Percentiles rank a stretch among this genome's conserved stretches.
phyloP scores from a whole-genome alignment of 108 stramenopile genomes.

The Seminavis robusta region DNA sequence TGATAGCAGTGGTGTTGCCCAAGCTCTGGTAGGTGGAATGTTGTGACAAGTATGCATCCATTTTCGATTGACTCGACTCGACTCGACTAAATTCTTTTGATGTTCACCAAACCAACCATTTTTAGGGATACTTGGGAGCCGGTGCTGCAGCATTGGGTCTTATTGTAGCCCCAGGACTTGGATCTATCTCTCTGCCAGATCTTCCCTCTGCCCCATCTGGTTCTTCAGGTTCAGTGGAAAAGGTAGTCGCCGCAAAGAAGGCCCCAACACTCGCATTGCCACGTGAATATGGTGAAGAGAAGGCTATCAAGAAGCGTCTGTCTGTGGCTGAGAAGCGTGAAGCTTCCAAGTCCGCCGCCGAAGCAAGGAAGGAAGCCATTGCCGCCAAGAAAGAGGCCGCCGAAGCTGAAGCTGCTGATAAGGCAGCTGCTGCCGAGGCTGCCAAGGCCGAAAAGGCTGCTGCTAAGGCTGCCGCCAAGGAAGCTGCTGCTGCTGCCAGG shows the following conservation, averaged over 20 bases:
- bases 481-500: conserved; percentile 24
- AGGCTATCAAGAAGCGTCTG: too few relatives aligned
- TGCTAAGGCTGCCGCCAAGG: conserved; percentile 29
- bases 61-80: too few relatives aligned
- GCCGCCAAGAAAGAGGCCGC: conserved; percentile 7
- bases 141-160: conserved; percentile 55
- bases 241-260: too few relatives aligned
- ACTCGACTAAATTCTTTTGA: too few relatives aligned
- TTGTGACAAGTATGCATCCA: too few relatives aligned
- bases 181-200: too few relatives aligned
- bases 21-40: conserved; percentile 57
- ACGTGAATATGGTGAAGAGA: too few relatives aligned
- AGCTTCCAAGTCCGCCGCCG: conserved; percentile 32
- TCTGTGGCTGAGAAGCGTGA: too few relatives aligned
- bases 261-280: too few relatives aligned
- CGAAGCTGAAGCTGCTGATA: background rate
- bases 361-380: background rate
- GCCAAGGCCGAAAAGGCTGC: conserved; percentile 25
- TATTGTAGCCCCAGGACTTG: conserved; percentile 34
- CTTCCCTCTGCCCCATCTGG: too few relatives aligned
- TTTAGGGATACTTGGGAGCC: conserved; percentile 71
- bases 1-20: conserved; percentile 59
- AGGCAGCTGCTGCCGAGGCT: conserved; percentile 13
- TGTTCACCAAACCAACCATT: too few relatives aligned
- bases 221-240: too few relatives aligned